Base-by-base conservation (phyloP, 345 rosid genomes). In the Corymbia maculata region DNA sequence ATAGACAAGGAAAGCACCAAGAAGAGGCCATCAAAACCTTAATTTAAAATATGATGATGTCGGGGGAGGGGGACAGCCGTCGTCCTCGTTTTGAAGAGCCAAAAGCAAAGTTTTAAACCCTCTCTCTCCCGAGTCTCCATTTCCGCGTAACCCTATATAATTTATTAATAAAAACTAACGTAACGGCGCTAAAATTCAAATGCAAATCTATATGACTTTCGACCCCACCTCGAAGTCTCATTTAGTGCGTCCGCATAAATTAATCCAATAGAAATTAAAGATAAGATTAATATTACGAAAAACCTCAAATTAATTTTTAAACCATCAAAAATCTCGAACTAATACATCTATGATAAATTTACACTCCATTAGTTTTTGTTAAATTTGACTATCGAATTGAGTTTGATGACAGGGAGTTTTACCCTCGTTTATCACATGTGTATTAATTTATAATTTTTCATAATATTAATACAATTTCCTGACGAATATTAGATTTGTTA, bases 321-420 rank as follows among this genome's bases (percentile, higher is more conserved):
- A 61, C 6, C 0, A 59, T 0, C 1, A 26, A 59, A 53, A 28
- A 11, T 0, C 2, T 0, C 0, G 26, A 59, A 11, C 0, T 0
- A 0, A 1, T 5, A 61, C 8, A 61, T 12, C 0, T 26, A 0
- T 61, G 0, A 61, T 0, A 26, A 12, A 0, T 61, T 61, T 26
- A 61, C 4, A 2, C 5, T 24, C 0, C 15, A 24, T 2, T 2
- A 59, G 1, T 10, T 13, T 0, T 0, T 0, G 0, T 26, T 59
- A 26, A 59, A 5, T 61, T 61, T 61, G 11, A 26, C 0, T 0
- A 0, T 28, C 1, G 26, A 61, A 61, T 61, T 59, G 7, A 24
- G 7, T 26, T 0, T 24, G 1, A 59, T 10, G 42, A 36, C 4
- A 36, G 42, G 42, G 42, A 36, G 0, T 12, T 61, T 5, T 59